Evolutionary conservation across 2,329 filamentous ascomycete species (phyloP).

Genomic region (Colletotrichum somersetense): DNA sequence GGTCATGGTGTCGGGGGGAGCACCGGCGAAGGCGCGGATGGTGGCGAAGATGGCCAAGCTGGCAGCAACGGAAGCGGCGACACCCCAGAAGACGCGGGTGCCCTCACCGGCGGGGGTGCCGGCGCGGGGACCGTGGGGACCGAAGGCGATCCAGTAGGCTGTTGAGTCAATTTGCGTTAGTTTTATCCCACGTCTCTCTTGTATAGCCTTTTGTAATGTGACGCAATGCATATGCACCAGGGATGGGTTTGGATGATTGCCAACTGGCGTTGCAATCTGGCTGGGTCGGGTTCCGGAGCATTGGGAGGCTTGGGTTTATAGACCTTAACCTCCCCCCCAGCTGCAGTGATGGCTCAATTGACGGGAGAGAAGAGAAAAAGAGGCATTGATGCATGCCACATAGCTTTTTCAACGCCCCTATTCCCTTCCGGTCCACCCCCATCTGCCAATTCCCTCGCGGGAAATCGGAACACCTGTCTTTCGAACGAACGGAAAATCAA

Average conservation of each 20-base stretch:
- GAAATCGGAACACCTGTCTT: slow-evolving; percentile 23
- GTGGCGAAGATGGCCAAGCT: slow-evolving; percentile 78
- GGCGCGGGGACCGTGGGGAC: slow-evolving; percentile 93
- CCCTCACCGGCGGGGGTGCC: slow-evolving; percentile 85
- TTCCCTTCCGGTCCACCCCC: neutral
- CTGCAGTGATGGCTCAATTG: slow-evolving; percentile 18
- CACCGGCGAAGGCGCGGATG: slow-evolving; percentile 79
- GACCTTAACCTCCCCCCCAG: neutral
- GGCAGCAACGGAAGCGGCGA: slow-evolving; percentile 73
- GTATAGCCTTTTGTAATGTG: slow-evolving; percentile 9
- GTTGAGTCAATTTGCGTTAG: slow-evolving; percentile 57
- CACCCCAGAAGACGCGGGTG: slow-evolving; percentile 82
- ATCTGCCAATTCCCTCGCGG: slow-evolving; percentile 10
- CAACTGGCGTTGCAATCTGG: slow-evolving; percentile 29
- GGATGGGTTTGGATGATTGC: slow-evolving; percentile 25
- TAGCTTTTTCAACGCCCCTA: neutral
- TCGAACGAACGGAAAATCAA: slow-evolving; percentile 22
- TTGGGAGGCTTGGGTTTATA: slow-evolving; percentile 14
- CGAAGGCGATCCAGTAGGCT: slow-evolving; percentile 99
- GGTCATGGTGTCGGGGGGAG: slow-evolving; percentile 87
- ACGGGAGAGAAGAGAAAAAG: neutral
- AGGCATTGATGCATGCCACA: neutral
- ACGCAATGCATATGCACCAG: slow-evolving; percentile 37
- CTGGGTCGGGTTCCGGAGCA: neutral
- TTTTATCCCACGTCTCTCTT: slow-evolving; percentile 43